phyloP scores from a whole-genome alignment of 2,329 filamentous ascomycete species.

The Fusarium irregulare region DNA sequence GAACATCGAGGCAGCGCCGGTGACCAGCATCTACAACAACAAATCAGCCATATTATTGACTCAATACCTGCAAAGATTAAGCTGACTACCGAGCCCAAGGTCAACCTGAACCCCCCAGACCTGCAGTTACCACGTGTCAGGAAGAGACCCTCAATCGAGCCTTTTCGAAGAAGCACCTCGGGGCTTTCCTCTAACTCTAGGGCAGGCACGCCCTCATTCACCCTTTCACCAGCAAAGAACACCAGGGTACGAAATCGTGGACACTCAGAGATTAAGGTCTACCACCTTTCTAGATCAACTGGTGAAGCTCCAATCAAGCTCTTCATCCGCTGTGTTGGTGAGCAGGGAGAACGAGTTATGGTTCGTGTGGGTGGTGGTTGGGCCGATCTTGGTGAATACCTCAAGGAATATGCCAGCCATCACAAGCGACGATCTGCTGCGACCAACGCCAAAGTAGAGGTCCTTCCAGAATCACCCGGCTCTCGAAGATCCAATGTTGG shows the following conservation, averaged over 20 bases:
- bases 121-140: constrained; percentile 62
- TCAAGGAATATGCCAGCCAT: constrained; percentile 92
- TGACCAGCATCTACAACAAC: constrained; percentile 79
- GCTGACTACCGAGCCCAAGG: constrained; percentile 67
- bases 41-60: constrained; percentile 82
- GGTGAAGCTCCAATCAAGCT: constrained; percentile 92
- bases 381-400: constrained; percentile 94
- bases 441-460: constrained; percentile 66
- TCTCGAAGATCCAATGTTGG: constrained; percentile 48
- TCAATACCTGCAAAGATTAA: constrained; percentile 84
- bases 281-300: constrained; percentile 86
- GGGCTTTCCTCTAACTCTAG: constrained; percentile 64
- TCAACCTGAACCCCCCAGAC: constrained; percentile 70
- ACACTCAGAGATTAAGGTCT: constrained; percentile 85
- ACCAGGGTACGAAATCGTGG: constrained; percentile 62
- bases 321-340: constrained; percentile 91
- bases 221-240: constrained; percentile 72
- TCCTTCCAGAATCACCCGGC: constrained; percentile 53
- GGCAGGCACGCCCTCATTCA: constrained; percentile 74
- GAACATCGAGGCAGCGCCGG: constrained; percentile 53
- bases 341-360: constrained; percentile 93
- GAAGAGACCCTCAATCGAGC: constrained; percentile 57
- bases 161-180: constrained; percentile 61
- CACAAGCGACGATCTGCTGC: constrained; percentile 77
- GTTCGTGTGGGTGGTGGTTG: constrained; percentile 98